Evolutionary conservation across 192 early-diverging fungal species (phyloP), one percentile per base, ranked within the genome.

Genomic region (Entomortierella beljakovae): DNA sequence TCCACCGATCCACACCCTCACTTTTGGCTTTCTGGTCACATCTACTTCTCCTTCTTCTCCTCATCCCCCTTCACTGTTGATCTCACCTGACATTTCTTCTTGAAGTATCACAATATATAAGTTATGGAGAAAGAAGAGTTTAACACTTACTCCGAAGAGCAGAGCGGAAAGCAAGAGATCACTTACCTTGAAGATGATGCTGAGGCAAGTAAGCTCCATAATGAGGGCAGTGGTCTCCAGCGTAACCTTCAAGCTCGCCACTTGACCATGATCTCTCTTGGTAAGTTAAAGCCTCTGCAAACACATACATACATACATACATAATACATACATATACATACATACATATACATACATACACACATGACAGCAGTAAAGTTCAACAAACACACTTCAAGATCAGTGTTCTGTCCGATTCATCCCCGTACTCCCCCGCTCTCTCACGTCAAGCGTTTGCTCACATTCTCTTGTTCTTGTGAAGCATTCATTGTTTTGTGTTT

Each of bases 181-280:
- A 0, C 37, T 1, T 64, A 61, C 20, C 48, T 74, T 13, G 48
- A 74, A 16, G 61, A 79, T 31, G 66, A 69, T 25, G 7, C 50
- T 20, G 68, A 63, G 23, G 16, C 48, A 6, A 33, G 38, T 15
- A 31, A 33, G 10, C 33, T 49, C 10, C 13, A 54, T 28, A 43
- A 46, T 3, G 67, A 52, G 2, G 67, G 61, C 28, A 11, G 58
- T 25, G 62, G 84, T 49, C 81, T 93, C 20, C 81, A 92, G 70
- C 88, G 92, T 33, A 84, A 81, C 66, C 86, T 93, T 52, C 89
- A 89, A 51, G 84, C 88, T 35, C 87, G 92, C 22, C 92, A 93
- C 71, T 87, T 93, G 85, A 80, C 84, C 70, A 85, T 86, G 82
- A 89, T 79, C 62, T 79, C 75, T 43, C 68, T 79, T 28, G 75